Conservation (phyloP, 2,329 filamentous ascomycete genomes). For the Monosporascus sp. region DNA sequence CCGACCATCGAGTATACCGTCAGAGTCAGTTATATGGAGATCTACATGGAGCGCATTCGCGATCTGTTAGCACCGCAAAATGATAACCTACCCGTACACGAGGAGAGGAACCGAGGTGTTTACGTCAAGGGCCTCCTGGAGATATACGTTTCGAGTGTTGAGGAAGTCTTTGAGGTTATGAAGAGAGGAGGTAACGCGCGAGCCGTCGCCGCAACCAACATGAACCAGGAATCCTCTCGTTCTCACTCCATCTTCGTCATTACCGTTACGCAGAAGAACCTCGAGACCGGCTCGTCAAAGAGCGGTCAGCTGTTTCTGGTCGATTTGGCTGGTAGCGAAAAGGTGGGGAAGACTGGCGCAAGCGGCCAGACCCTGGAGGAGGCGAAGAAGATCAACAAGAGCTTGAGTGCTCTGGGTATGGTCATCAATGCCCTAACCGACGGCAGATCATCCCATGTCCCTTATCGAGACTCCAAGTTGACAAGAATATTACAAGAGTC, state of each 20-base stretch:
- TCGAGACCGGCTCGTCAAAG: slow-evolving; percentile 92
- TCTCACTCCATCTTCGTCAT: slow-evolving; percentile 98
- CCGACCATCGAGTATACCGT: slow-evolving; percentile 98
- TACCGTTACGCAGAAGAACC: slow-evolving; percentile 95
- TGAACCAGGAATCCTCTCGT: slow-evolving; percentile 97
- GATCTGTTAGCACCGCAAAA: slow-evolving; percentile 90
- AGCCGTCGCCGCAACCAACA: slow-evolving; percentile 94
- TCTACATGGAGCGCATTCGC: slow-evolving; percentile 98
- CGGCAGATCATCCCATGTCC: slow-evolving; percentile 92
- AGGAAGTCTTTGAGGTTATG: slow-evolving; percentile 96
- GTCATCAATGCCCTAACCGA: slow-evolving; percentile 97
- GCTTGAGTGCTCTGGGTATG: slow-evolving; percentile 95
- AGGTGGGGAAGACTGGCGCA: slow-evolving; percentile 96
- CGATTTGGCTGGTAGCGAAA: slow-evolving; percentile 96
- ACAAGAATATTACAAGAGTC: slow-evolving; percentile 97
- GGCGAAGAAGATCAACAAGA: slow-evolving; percentile 99
- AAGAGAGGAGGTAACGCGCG: slow-evolving; percentile 83
- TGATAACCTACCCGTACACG: slow-evolving; percentile 95
- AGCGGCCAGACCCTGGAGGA: slow-evolving; percentile 96
- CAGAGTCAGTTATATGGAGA: slow-evolving; percentile 98
- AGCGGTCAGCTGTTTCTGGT: slow-evolving; percentile 96
- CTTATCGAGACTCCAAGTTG: slow-evolving; percentile 96
- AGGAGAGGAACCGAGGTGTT: slow-evolving; percentile 92
- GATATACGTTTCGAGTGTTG: slow-evolving; percentile 91
- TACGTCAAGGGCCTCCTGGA: slow-evolving; percentile 95